Evolutionary conservation across 192 early-diverging fungal species (phyloP).

Genomic region (Lobosporangium transversale): DNA sequence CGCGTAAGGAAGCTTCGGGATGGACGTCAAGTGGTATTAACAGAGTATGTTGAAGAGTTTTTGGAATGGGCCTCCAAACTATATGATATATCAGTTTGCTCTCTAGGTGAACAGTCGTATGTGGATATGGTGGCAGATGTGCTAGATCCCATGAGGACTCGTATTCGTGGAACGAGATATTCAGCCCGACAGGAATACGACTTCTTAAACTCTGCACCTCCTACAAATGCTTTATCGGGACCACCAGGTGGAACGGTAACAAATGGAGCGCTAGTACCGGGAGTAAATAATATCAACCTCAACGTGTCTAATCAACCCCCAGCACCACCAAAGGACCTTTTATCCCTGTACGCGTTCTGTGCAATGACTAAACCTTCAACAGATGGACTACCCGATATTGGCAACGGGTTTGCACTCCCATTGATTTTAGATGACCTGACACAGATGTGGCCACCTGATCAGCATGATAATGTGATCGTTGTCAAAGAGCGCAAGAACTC

Average conservation of each 20-base stretch:
- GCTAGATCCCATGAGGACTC: constrained; percentile 66
- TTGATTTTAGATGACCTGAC: constrained; percentile 78
- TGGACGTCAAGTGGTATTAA: constrained; percentile 70
- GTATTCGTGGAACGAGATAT: constrained; percentile 70
- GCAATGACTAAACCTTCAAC: constrained; percentile 45
- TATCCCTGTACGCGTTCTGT: constrained; percentile 74
- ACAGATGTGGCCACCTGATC: constrained; percentile 76
- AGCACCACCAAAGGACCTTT: constrained; percentile 74
- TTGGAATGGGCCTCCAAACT: constrained; percentile 73
- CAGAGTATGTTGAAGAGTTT: constrained; percentile 75
- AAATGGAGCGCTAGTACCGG: not conserved
- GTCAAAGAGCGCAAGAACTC: constrained; percentile 65
- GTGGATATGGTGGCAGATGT: constrained; percentile 75
- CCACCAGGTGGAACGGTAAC: constrained; percentile 4
- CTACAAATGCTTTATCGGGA: not conserved
- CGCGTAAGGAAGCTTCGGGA: constrained; percentile 69
- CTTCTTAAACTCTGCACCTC: constrained; percentile 53
- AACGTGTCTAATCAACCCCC: constrained; percentile 41
- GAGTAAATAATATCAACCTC: not conserved
- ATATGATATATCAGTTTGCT: constrained; percentile 82
- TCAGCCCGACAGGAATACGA: constrained; percentile 76
- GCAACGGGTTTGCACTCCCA: constrained; percentile 60
- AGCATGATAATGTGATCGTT: constrained; percentile 82
- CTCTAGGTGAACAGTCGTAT: constrained; percentile 79
- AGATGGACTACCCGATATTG: constrained; percentile 47